Base-by-base conservation (phyloP, 352 stramenopile genomes). In the Sclerospora graminicola region DNA sequence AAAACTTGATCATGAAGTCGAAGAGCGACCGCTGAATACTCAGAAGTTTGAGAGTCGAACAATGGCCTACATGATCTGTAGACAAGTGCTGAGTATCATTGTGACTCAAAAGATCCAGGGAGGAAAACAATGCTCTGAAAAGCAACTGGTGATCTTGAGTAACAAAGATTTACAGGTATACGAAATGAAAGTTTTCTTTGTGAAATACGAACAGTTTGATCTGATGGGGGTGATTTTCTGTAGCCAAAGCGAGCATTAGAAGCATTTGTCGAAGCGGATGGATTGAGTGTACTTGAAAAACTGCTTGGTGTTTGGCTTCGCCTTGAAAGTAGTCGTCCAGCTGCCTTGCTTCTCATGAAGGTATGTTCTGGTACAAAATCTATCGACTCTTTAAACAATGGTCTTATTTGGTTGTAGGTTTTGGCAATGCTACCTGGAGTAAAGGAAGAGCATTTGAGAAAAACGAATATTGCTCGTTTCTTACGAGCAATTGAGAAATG, bases 141-240 rank as follows among this genome's bases (percentile, higher is more conserved):
- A 82, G 53, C 74, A 84, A 35, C 52, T 67, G 11, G 44, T 60
- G 4, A 47, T 79, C 4, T 41, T 86, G n/a, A 62, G 60, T 41
- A 86, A 86, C 48, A 68, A 79, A 33, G 73, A 83, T 32, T 47
- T 85, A 18, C 64, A 78, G 54, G 67, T 76, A 29, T 24, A 31
- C 9, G 18, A 21, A 14, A 35, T 5, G 9, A 13, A 35, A 2
- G n/a, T n/a, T 13, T 33, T 33, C 18, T 38, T 28, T 7, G 10
- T 38, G n/a, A n/a, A n/a, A n/a, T n/a, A n/a, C n/a, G n/a, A n/a
- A n/a, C n/a, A n/a, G n/a, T n/a, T n/a, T 33, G 4, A 33, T 33
- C n/a, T 33, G 28, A 15, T 35, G n/a, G 8, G 14, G 11, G 30
- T 35, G 13, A 19, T 35, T 33, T 9, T 5, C 13, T 8, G 32